Conservation (phyloP, 2,329 filamentous ascomycete species). For the Ophiostoma angusticollis region DNA sequence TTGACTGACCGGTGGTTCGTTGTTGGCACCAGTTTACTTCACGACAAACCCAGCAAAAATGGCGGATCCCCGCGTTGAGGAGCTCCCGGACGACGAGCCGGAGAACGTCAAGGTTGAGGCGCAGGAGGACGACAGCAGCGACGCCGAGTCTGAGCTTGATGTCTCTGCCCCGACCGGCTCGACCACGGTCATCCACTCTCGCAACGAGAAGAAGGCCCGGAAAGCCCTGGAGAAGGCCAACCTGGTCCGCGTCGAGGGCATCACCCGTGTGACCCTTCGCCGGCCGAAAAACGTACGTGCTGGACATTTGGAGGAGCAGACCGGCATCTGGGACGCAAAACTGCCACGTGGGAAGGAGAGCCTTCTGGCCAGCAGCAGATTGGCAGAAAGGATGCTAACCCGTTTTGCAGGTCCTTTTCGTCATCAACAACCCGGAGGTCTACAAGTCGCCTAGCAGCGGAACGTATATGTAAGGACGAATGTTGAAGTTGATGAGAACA, state of each 20-base stretch:
- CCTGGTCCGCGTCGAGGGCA: slow-evolving; percentile 89
- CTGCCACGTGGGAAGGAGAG: slow-evolving; percentile 4
- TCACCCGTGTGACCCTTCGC: slow-evolving; percentile 94
- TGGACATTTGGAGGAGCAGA: neutral
- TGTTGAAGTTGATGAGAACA: no score
- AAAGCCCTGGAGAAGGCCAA: slow-evolving; percentile 99
- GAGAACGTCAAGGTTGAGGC: slow-evolving; percentile 71
- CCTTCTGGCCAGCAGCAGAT: no score
- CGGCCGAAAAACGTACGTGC: slow-evolving; percentile 94
- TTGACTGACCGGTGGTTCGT: no score
- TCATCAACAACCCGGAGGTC: slow-evolving; percentile 98
- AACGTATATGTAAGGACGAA: slow-evolving; percentile 83
- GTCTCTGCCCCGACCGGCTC: slow-evolving; percentile 62
- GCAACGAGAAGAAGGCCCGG: slow-evolving; percentile 99
- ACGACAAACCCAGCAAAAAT: no score
- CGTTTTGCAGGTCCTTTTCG: slow-evolving; percentile 88
- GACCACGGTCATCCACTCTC: slow-evolving; percentile 84
- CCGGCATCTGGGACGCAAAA: neutral
- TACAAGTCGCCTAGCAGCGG: slow-evolving; percentile 99
- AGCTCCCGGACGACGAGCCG: slow-evolving; percentile 83
- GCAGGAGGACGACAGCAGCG: slow-evolving; percentile 57
- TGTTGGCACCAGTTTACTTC: no score
- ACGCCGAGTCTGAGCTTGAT: slow-evolving; percentile 62
- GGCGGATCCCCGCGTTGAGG: slow-evolving; percentile 96
- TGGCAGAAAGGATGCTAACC: slow-evolving; percentile 99